These are phyloP conservation scores for Brachypodium distachyon DNA, from an alignment of 202 grass and related monocot species.

Conservation along the genomic window DNA sequence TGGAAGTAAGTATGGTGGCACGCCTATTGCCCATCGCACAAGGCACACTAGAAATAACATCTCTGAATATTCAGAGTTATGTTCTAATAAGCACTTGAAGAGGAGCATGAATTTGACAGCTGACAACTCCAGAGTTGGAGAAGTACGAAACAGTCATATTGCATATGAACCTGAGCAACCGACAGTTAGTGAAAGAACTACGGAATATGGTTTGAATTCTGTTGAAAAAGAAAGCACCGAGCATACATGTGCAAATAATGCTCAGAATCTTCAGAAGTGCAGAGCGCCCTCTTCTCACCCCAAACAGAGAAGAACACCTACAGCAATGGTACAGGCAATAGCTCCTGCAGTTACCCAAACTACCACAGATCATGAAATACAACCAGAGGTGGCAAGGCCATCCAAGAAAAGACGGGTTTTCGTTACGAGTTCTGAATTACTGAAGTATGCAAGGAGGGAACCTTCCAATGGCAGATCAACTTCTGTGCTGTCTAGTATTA, in stretches of 20 bases:
- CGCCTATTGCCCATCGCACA: slow-evolving; percentile 40
- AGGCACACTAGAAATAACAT: slow-evolving; percentile 37
- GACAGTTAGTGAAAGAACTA: background rate
- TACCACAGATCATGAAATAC: slow-evolving; percentile 2
- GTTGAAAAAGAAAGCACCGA: slow-evolving; percentile 13
- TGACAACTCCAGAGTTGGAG: slow-evolving; percentile 1
- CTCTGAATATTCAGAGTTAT: slow-evolving; percentile 28
- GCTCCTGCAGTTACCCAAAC: background rate
- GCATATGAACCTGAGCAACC: background rate
- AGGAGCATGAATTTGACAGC: slow-evolving; percentile 6
- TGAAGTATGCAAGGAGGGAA: slow-evolving; percentile 52
- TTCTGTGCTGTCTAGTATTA: slow-evolving; percentile 31
- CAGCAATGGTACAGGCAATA: slow-evolving; percentile 8
- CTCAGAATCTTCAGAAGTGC: slow-evolving; percentile 6
- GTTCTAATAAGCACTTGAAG: slow-evolving; percentile 26
- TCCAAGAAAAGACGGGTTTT: slow-evolving; percentile 63
- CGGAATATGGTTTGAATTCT: background rate
- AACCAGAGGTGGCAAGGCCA: slow-evolving; percentile 19
- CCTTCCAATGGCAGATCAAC: slow-evolving; percentile 19
- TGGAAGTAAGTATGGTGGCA: slow-evolving; percentile 20
- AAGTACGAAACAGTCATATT: slow-evolving; percentile 24
- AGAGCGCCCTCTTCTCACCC: slow-evolving; percentile 16
- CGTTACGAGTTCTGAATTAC: slow-evolving; percentile 63
- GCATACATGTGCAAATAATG: slow-evolving; percentile 11
- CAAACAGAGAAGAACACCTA: slow-evolving; percentile 48